Conservation (phyloP, 768 basidiomycete genomes). For the Leccinum arenicola region DNA sequence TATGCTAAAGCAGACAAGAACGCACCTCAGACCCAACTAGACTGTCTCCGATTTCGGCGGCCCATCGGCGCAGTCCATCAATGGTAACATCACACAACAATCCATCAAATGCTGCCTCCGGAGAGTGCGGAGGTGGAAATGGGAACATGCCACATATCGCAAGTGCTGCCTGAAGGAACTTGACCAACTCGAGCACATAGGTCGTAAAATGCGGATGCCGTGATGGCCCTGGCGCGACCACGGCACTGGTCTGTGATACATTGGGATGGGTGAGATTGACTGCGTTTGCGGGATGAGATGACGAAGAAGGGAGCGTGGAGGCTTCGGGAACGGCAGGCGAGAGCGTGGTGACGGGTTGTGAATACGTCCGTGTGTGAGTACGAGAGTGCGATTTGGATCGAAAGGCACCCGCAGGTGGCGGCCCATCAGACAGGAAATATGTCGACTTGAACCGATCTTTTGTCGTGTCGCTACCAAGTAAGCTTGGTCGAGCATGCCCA, state of each 20-base stretch:
- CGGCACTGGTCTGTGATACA: conserved; percentile 11
- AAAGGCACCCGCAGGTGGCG: conserved; percentile 20
- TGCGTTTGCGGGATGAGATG: conserved; percentile 21
- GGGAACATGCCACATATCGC: conserved; percentile 68
- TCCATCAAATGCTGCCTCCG: conserved; percentile 46
- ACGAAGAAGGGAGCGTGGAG: conserved; percentile 22
- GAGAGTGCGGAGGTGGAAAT: conserved; percentile 16
- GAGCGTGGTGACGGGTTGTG: conserved; percentile 26
- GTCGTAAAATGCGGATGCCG: conserved; percentile 49
- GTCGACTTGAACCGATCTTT: conserved; percentile 76
- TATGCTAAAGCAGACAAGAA: conserved; percentile 1
- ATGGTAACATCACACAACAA: conserved; percentile 77
- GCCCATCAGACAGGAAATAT: conserved; percentile 55
- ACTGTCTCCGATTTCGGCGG: conserved; percentile 59
- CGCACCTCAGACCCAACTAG: conserved; percentile 59
- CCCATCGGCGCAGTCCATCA: conserved; percentile 69
- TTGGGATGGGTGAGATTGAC: conserved; percentile 16
- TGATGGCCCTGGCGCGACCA: conserved; percentile 7
- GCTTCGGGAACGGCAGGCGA: conserved; percentile 21
- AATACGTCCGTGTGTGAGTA: conserved; percentile 28
- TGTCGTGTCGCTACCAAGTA: conserved; percentile 59
- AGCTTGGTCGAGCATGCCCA: conserved; percentile 7
- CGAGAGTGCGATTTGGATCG: conserved; percentile 31
- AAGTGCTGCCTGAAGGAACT: conserved; percentile 68
- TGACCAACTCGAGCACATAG: conserved; percentile 74